Evolutionary conservation across 371 early-diverging fungal genomes (phyloP).

Genomic region (Conidiobolus coronatus): DNA sequence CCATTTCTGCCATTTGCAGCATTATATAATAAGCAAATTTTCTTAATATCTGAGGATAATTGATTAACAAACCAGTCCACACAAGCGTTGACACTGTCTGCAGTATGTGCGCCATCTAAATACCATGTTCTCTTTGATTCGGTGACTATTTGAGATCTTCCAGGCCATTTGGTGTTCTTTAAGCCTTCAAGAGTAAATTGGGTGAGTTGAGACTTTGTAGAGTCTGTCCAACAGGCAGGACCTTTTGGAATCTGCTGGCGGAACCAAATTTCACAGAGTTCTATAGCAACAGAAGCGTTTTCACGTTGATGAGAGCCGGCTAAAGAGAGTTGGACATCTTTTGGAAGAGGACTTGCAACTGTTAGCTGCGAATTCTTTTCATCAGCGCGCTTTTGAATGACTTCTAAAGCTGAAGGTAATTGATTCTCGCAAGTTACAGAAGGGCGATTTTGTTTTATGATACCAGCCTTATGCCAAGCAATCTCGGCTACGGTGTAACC

Average conservation of each 20-base stretch:
- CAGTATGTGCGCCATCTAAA: constrained; percentile 89
- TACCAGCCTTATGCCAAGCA: constrained; percentile 89
- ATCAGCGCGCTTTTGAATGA: constrained; percentile 36
- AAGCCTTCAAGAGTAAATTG: constrained; percentile 31
- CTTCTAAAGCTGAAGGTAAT: constrained; percentile 33
- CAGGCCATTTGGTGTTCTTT: constrained; percentile 55
- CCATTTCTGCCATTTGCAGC: constrained; percentile 65
- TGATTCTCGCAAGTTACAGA: constrained; percentile 41
- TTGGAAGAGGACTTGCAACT: neutral
- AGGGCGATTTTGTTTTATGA: constrained; percentile 55
- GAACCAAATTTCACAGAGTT: constrained; percentile 37
- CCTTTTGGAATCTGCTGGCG: constrained; percentile 5
- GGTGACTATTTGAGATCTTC: constrained; percentile 48
- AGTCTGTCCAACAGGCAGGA: neutral
- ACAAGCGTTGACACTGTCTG: constrained; percentile 45
- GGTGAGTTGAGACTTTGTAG: constrained; percentile 13
- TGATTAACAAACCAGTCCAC: neutral
- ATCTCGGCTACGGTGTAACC: constrained; percentile 57
- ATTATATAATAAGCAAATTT: constrained; percentile 57
- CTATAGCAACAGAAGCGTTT: constrained; percentile 63
- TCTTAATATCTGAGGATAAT: neutral
- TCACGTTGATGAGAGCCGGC: constrained; percentile 62
- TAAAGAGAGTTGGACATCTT: constrained; percentile 11
- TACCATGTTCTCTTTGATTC: constrained; percentile 29
- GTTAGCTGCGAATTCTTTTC: constrained; percentile 20